phyloP scores from a whole-genome alignment of 2,329 filamentous ascomycete species.

The Polychaeton citri region DNA sequence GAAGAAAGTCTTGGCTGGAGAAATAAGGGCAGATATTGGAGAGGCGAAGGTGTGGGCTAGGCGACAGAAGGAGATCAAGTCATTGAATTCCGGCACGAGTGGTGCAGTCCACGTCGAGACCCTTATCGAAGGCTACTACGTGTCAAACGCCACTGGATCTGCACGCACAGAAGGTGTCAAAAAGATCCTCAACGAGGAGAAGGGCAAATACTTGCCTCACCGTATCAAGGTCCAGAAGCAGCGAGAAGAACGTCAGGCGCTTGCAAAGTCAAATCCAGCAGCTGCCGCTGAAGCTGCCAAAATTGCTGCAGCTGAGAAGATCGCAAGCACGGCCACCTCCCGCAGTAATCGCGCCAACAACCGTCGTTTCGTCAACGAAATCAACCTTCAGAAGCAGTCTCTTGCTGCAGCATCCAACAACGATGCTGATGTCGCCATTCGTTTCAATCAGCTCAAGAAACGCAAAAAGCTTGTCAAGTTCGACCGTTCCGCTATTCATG shows the following conservation, averaged over 20 bases:
- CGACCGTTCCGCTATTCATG: conserved; percentile 92
- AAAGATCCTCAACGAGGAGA: conserved; percentile 93
- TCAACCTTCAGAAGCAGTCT: conserved; percentile 83
- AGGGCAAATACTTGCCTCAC: conserved; percentile 95
- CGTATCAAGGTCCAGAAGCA: conserved; percentile 91
- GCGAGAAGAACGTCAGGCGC: conserved; percentile 79
- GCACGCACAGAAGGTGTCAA: conserved; percentile 88
- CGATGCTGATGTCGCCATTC: conserved; percentile 74
- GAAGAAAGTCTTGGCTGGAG: conserved; percentile 35
- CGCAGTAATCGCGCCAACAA: conserved; percentile 92
- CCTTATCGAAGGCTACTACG: conserved; percentile 58
- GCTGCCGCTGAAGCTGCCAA: conserved; percentile 57
- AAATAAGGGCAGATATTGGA: conserved; percentile 36
- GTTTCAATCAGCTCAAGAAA: conserved; percentile 98
- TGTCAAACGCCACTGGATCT: conserved; percentile 70
- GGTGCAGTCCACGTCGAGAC: conserved; percentile 39
- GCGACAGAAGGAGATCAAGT: conserved; percentile 60
- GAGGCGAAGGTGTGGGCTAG: conserved; percentile 53
- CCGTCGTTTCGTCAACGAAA: conserved; percentile 81
- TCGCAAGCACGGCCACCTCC: conserved; percentile 75
- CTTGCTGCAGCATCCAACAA: conserved; percentile 50
- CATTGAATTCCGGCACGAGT: conserved; percentile 47
- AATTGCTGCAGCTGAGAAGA: conserved; percentile 57
- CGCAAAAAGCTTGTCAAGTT: conserved; percentile 99
- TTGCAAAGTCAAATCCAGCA: conserved; percentile 49